These are phyloP conservation scores for Lasiosphaeria ovina DNA, from an alignment of 495 filamentous ascomycete species.

Conservation along the genomic window DNA sequence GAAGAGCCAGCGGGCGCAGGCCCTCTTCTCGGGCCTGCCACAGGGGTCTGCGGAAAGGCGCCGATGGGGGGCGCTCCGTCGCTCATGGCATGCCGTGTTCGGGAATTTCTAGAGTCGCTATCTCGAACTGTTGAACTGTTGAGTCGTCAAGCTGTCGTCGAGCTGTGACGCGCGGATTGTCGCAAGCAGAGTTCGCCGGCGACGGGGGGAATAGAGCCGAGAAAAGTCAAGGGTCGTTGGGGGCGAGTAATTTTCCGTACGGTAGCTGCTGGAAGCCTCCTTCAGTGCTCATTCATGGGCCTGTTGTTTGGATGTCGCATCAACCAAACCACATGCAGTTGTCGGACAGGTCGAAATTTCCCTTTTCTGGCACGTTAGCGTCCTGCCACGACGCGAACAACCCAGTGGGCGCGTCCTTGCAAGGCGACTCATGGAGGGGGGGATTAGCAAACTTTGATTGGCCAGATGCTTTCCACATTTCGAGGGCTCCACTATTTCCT, in stretches of 20 bases:
- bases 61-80: slow-evolving; percentile 36
- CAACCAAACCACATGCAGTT: slow-evolving; percentile 14
- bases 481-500: too few species aligned
- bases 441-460: too few species aligned
- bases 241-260: not conserved
- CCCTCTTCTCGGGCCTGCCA: slow-evolving; percentile 20
- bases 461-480: too few species aligned
- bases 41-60: slow-evolving; percentile 44
- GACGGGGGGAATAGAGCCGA: too few species aligned
- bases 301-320: slow-evolving; percentile 16
- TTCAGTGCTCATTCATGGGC: slow-evolving; percentile 11
- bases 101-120: slow-evolving; percentile 1
- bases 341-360: slow-evolving; percentile 15
- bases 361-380: slow-evolving; percentile 7
- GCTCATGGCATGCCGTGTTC: slow-evolving; percentile 49
- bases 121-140: not conserved
- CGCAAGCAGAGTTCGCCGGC: too few species aligned
- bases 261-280: not conserved
- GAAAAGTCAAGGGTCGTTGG: not conserved
- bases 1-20: slow-evolving; percentile 11
- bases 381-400: slow-evolving; percentile 31
- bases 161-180: not conserved
- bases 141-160: not conserved
- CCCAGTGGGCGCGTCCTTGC: not conserved
- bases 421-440: too few species aligned